Evolutionary conservation across 169 alveolate genomes (phyloP), one percentile per base, ranked within the genome.

Genomic region (Theileria orientalis): DNA sequence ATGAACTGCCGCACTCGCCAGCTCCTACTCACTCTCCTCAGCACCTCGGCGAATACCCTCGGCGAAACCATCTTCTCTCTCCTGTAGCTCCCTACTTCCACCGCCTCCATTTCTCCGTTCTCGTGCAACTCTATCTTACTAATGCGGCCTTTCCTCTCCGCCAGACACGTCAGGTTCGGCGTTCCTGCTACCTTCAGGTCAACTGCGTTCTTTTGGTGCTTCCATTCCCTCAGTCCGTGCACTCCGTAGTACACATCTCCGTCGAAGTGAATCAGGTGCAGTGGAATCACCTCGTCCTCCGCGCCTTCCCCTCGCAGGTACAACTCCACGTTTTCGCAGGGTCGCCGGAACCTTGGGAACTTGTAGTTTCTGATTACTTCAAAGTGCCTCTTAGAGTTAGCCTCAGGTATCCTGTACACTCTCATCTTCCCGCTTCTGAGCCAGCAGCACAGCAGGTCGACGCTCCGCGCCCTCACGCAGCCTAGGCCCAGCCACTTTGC

Each of bases 401-500:
- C 59, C 27, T 71, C 37, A 35, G 83, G 87, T 19, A 79, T 41
- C 16, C 37, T 7, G 56, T 70, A 79, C 23, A 79, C 27, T 16
- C 74, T 61, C 29, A 72, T 74, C 3, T 75, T 56, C 46, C 87
- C 87, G 49, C 19, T 66, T 25, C 14, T 49, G 16, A 46, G 14
- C 87, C 87, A 79, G 0, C 74, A 77, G 8, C 47, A 21, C 32
- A 79, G n/a, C 54, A 72, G 27, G 27, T 51, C 33, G 29, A 23
- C 56, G 2, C 33, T 21, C 14, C 33, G 14, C 14, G 66, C 29
- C 16, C 85, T 61, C 47, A 76, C 27, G 42, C 14, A 30, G 19
- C 21, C 21, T 9, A 79, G 54, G 0, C 87, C 87, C 16, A 57
- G 52, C 87, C 87, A 79, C 2, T 46, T 74, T 11, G 13, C 57